Base-by-base conservation (phyloP, 139 green algal genomes). In the Volvox reticuliferus region DNA sequence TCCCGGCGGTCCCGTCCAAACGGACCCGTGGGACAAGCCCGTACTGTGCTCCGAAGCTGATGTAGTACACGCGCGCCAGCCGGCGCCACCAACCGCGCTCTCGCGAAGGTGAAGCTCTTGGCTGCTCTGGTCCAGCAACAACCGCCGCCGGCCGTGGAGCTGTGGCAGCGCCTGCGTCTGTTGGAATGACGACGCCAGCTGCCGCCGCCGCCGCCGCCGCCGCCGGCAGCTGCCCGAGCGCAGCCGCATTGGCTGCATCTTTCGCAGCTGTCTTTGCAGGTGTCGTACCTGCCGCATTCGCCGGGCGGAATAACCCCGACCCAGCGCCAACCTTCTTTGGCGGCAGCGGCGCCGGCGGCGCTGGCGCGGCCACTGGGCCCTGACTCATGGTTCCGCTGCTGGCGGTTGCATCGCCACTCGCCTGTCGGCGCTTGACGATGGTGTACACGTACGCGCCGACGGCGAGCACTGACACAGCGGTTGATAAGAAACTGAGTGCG, bases 31-130 rank as follows among this genome's bases (percentile, higher is more conserved):
- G 92, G 26, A 94, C 85, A 22, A 94, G 71, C 50, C 92, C 92
- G 76, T 90, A 92, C 62, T 87, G 65, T 14, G 85, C 71, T 0
- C 92, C 92, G 68, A 91, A 94, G 73, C 90, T 93, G 85, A 91
- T 82, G 89, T 94, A 94, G 85, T 94, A 87, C 88, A 94, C 35
- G 0, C 65, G 33, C 9, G 33, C 26, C n/a, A 91, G 22, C 18
- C 61, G 26, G 36, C 79, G 78, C 92, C 92, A 94, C 92, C 92
- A 93, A 13, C 79, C 79, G 9, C 44, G 30, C 18, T 83, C 71
- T 14, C 86, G 71, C 21, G 50, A 28, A 12, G 61, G 81, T 32
- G 61, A 65, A 30, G n/a, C 24, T 6, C n/a, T 62, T 32, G 81
- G 30, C 81, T 30, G 81, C 30, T 28, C 32, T 26, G 78, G 36